Base-by-base conservation (phyloP, 345 rosid species). In the Dipteronia sinensis region DNA sequence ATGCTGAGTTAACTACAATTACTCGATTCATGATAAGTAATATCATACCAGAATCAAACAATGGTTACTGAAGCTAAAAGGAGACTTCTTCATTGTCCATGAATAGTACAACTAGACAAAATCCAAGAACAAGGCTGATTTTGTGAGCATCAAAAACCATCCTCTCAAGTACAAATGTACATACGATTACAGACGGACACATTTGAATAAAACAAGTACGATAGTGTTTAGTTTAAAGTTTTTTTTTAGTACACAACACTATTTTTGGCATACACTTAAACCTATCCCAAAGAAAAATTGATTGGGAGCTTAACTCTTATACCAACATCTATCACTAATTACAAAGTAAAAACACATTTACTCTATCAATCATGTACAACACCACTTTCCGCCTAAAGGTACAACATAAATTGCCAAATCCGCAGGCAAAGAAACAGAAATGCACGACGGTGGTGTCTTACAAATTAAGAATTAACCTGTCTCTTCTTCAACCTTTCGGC, bases 401-500 rank as follows among this genome's bases (percentile, higher is more conserved):
- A 66, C 65, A 66, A 34, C 6, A 66, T 34, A 22, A 53, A 66
- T 46, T 27, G n/a, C 77, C 77, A 23, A 74, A 74, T 47, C 69
- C 55, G 9, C 23, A 61, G 12, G 15, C 71, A n/a, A 65, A 65
- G 16, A 40, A 71, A 31, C 7, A 34, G 38, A 34, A 34, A 34
- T 34, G 6, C 7, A 34, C 1, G 6, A 34, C 10, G 19, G 38
- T 38, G n/a, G 29, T 6, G 0, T n/a, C 40, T 20, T 31, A 20
- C 12, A 25, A 25, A 49, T 47, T 34, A 75, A 47, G 69, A 65
- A 2, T 38, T 22, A 31, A 75, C 64, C 78, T 65, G 71, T 77
- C 79, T 90, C 76, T 83, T 86, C 84, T 84, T 92, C 85, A 53
- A 73, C 83, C 74, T 88, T 16, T 72, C 75, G 27, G 86, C 69